Evolutionary conservation across 768 basidiomycete species (phyloP), one percentile per base, ranked within the genome.

Genomic region (Leccinellum albellum): DNA sequence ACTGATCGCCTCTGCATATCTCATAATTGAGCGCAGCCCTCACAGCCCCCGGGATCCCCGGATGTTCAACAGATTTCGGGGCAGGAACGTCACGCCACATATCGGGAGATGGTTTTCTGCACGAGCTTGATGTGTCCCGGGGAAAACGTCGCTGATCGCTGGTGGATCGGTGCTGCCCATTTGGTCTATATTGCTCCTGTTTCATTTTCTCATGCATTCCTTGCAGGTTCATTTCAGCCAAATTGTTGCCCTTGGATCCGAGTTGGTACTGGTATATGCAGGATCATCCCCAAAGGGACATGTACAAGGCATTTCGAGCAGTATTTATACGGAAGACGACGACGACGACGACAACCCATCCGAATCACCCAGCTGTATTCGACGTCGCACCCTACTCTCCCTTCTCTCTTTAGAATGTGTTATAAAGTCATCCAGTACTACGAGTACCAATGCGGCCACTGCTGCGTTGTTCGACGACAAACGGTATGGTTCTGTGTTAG

Each of bases 361-460:
- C 9, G 20, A 54, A 54, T 21, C 54, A 37, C 56, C 53, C 58
- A 55, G n/a, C 50, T 49, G 28, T 51, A 14, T 40, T n/a, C 21
- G 15, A 40, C 44, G 45, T 20, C 26, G 37, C 37, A 40, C 37
- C 21, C 59, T 40, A 46, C 48, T 56, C 52, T 24, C 20, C 24
- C 8, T 33, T 53, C 32, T 32, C 29, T 37, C 23, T 48, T 48
- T 33, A 53, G 5, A 24, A 77, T 76, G 74, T 77, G 75, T 56
- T 73, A 61, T 64, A 66, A 55, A 29, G 26, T 80, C 35, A 60
- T 69, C 10, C 64, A 75, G 42, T 71, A 68, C 55, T 60, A 69
- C 31, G 70, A 70, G 12, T 74, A 70, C 58, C 33, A 24, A 6
- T 79, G 79, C 58, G 15, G 55, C 14, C 75, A 80, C 56, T 60